phyloP scores from a whole-genome alignment of 345 rosid genomes.

The Diplotaxis tenuifolia region DNA sequence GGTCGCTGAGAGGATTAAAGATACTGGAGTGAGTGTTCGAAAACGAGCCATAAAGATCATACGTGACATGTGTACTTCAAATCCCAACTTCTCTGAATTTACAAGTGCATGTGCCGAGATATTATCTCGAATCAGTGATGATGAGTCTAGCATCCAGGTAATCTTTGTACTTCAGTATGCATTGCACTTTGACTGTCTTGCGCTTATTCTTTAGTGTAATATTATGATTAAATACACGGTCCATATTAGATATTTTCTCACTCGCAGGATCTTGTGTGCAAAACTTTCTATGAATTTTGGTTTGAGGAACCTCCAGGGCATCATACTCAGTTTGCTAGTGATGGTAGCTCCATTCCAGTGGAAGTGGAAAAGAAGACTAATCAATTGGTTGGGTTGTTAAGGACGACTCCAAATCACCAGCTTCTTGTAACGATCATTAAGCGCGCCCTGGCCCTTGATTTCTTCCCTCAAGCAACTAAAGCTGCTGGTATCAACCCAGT shows the following conservation, averaged over 20 bases:
- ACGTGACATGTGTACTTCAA: constrained; percentile 93
- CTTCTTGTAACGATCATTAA: constrained; percentile 82
- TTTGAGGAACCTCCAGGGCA: constrained; percentile 86
- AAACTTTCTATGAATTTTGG: constrained; percentile 98
- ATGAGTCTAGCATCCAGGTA: constrained; percentile 97
- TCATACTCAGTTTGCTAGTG: constrained; percentile 63
- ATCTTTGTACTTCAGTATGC: constrained; percentile 4
- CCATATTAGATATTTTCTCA: neutral
- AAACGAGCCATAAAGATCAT: constrained; percentile 95
- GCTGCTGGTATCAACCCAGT: constrained; percentile 95
- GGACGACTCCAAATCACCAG: constrained; percentile 75
- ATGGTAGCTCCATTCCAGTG: constrained; percentile 85
- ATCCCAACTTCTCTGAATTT: constrained; percentile 79
- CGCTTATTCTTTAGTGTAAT: neutral
- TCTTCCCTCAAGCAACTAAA: constrained; percentile 89
- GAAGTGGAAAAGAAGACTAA: constrained; percentile 90
- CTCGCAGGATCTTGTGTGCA: constrained; percentile 91
- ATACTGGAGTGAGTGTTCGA: constrained; percentile 97
- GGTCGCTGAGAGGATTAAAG: constrained; percentile 97
- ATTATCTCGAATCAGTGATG: constrained; percentile 90
- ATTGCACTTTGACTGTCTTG: constrained; percentile 10
- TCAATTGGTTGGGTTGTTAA: constrained; percentile 88
- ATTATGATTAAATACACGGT: neutral
- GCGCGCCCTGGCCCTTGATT: constrained; percentile 92
- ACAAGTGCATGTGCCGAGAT: constrained; percentile 90